Percentiles rank a stretch among this genome's conserved stretches.
Evolutionary conservation across 345 rosid genomes (phyloP).

Genomic region (Melastoma malabathricum): DNA sequence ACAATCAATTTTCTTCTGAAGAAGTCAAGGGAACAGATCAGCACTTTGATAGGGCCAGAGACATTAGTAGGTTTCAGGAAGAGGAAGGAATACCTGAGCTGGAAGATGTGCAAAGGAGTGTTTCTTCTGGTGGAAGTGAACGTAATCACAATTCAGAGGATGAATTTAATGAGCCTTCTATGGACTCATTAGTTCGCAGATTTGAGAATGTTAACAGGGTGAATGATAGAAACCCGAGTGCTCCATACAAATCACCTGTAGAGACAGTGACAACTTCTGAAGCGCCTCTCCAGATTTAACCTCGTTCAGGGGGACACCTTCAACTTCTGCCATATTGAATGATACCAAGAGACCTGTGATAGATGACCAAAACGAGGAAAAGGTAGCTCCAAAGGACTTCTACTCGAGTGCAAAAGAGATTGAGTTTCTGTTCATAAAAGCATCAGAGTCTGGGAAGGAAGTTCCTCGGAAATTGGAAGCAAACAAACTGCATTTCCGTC

Average conservation of each 20-base stretch:
- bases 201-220: constrained; percentile 71
- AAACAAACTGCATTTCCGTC: constrained; percentile 64
- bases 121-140: constrained; percentile 40
- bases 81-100: constrained; percentile 62
- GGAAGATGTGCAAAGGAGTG: constrained; percentile 55
- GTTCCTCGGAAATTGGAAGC: constrained; percentile 98
- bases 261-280: constrained; percentile 30
- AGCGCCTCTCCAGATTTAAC: constrained; percentile 50
- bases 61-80: constrained; percentile 38
- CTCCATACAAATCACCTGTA: constrained; percentile 30
- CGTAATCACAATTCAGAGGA: constrained; percentile 62
- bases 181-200: constrained; percentile 62
- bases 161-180: constrained; percentile 71
- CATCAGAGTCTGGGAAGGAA: constrained; percentile 88
- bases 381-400: constrained; percentile 61
- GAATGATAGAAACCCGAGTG: constrained; percentile 28
- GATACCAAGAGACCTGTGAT: constrained; percentile 30
- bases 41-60: constrained; percentile 34
- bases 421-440: constrained; percentile 61
- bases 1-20: constrained; percentile 44
- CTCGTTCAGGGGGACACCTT: constrained; percentile 35
- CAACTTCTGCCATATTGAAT: constrained; percentile 17
- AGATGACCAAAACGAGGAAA: constrained; percentile 30
- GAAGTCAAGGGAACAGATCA: constrained; percentile 27
- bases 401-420: constrained; percentile 74